Base-by-base conservation (phyloP, 1,284 basidiomycete genomes). In the Fomitopsis palustris region DNA sequence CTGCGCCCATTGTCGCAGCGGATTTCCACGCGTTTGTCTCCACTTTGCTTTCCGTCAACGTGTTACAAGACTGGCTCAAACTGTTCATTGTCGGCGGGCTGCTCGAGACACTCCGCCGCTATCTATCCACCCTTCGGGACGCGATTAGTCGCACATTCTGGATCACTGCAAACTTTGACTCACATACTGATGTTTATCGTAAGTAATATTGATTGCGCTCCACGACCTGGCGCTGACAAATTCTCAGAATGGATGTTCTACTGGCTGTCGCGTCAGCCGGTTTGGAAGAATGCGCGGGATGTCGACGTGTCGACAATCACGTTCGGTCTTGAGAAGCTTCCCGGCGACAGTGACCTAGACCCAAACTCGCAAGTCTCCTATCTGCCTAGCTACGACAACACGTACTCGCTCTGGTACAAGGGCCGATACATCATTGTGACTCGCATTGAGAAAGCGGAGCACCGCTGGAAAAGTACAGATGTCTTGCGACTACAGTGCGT, bases 391-490 rank as follows among this genome's bases (percentile, higher is more conserved):
- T 60, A 77, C 3, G 72, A 75, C 6, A 71, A 73, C 8, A 74
- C 77, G 3, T 80, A 84, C 55, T 70, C 75, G 0, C 64, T 85
- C 31, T 85, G 81, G 80, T 81, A 82, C 62, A 78, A 78, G 55
- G 64, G 73, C 5, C 77, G 74, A 17, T 83, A 79, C 76, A 14
- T 35, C 27, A 33, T 29, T 4, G 19, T 51, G 2, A 14, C 49
- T 4, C 14, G 49, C 2, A 16, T 31, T 2, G 29, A 51, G 27
- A 51, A 14, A 29, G 10, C 27, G n/a, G 49, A 51, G 17, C 4
- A 21, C 6, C 27, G 16, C 6, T 51, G 19, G 19, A 27, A 47
- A 8, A 17, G 27, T 27, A 31, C 10, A 16, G 49, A 35, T 12
- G 2, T 8, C 12, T 12, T 33, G 2, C 49, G 59, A 7, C 59